Evolutionary conservation across 768 basidiomycete genomes (phyloP), one percentile per base, ranked within the genome.

Genomic region (Cubamyces sp.): DNA sequence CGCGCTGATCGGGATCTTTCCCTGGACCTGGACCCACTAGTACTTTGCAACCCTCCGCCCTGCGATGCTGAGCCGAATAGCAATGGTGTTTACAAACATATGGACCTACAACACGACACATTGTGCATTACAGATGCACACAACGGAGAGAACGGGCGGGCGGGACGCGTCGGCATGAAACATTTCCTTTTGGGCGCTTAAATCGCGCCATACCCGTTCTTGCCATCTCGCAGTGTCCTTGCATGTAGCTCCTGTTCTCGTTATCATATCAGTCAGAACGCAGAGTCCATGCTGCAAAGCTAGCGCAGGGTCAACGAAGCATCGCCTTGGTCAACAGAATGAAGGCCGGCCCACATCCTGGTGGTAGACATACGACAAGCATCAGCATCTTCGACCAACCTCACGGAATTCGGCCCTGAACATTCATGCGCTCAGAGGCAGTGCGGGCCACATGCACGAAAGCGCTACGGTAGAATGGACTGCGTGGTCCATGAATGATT

Each of bases 91-190:
- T 11, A n/a, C 23, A 37, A 40, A 28, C 34, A 41, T 40, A 41
- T 53, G 51, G 51, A 53, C 51, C 51, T 21, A 53, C 21, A 53
- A 21, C 4, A 39, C 21, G n/a, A 53, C 25, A 53, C 37, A 53
- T 18, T n/a, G 8, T 25, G 19, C 51, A 40, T 23, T 5, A 53
- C 51, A 53, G 18, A 21, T 12, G 21, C 39, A 40, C 16, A 40
- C 51, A 53, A 40, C 23, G 49, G 21, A n/a, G 34, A 21, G 18
- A 26, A 28, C 18, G 30, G n/a, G 50, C 18, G 30, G 15, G 19
- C 8, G 48, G 25, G 14, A 16, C 11, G 25, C 23, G 48, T 3
- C 25, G 48, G 48, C 6, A 37, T 34, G 48, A 4, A 46, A 4
- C 1, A 5, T 11, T 34, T 34, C 34, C 34, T 34, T 34, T 34